These are phyloP conservation scores for Botrytis pseudocinerea DNA, from an alignment of 2,329 filamentous ascomycete genomes.

Conservation along the genomic window DNA sequence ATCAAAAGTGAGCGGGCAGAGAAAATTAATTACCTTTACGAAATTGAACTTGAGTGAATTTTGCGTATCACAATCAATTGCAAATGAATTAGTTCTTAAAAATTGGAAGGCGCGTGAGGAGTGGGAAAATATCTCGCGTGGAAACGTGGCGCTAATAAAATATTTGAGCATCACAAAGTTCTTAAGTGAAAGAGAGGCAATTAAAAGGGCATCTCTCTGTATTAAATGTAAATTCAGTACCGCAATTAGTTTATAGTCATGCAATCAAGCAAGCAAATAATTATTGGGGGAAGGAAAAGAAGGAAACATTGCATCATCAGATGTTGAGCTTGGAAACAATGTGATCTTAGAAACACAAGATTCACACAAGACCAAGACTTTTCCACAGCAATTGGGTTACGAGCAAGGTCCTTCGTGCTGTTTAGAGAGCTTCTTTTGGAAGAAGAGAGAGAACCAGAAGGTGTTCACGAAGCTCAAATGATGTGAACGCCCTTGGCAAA, in stretches of 20 bases:
- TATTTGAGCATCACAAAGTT: neutral
- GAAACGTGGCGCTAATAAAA: neutral
- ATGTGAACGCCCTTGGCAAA: fast-evolving
- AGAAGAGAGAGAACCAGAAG: neutral
- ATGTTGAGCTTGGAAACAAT: neutral
- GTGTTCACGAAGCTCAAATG: neutral
- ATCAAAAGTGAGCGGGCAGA: neutral
- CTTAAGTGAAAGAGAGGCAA: neutral
- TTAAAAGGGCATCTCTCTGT: neutral
- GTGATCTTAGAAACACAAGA: neutral
- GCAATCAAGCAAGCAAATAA: neutral
- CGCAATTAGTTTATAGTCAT: neutral
- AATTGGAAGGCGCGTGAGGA: neutral
- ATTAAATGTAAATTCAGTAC: neutral
- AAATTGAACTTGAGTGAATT: neutral
- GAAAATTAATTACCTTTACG: neutral
- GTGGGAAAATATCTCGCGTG: neutral
- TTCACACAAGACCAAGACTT: neutral
- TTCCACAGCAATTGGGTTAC: neutral
- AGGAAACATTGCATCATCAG: neutral
- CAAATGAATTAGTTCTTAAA: neutral
- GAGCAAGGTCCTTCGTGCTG: neutral
- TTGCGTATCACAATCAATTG: neutral
- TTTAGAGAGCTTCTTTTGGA: fast-evolving
- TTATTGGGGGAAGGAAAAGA: neutral